Evolutionary conservation across 2,329 filamentous ascomycete species (phyloP).

Genomic region (Didymella pomorum): DNA sequence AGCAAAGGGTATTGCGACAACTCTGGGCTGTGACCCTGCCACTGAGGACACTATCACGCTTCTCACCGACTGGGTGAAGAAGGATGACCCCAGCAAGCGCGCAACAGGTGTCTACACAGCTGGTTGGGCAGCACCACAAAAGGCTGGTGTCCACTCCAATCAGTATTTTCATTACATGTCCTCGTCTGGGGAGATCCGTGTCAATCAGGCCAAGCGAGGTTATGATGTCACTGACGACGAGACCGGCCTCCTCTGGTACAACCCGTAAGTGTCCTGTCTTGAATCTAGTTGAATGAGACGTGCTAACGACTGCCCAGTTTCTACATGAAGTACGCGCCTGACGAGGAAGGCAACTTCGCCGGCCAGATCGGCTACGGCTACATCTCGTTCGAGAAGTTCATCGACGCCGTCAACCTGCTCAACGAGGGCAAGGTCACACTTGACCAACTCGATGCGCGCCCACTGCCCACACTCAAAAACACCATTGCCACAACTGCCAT

Average conservation of each 20-base stretch:
- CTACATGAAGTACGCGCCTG: constrained; percentile 93
- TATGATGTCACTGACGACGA: constrained; percentile 93
- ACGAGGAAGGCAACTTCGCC: constrained; percentile 93
- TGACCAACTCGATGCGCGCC: constrained; percentile 79
- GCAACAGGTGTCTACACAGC: constrained; percentile 93
- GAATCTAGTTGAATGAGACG: not conserved
- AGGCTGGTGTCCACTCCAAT: constrained; percentile 93
- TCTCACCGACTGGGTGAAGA: constrained; percentile 86
- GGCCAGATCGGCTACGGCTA: constrained; percentile 94
- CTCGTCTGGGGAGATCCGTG: constrained; percentile 80
- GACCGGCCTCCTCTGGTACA: constrained; percentile 78
- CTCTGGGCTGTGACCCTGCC: constrained; percentile 76
- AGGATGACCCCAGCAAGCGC: constrained; percentile 70
- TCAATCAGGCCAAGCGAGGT: constrained; percentile 92
- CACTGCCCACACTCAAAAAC: constrained; percentile 84
- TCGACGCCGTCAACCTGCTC: constrained; percentile 81
- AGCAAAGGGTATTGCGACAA: constrained; percentile 79
- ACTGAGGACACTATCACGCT: constrained; percentile 96
- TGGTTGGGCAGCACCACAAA: constrained; percentile 92
- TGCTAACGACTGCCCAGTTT: constrained; percentile 60
- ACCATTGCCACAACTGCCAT: constrained; percentile 93
- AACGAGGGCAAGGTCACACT: constrained; percentile 77
- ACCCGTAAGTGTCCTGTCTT: constrained; percentile 65
- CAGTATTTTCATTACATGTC: constrained; percentile 98
- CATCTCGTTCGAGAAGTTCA: constrained; percentile 94